Evolutionary conservation across 164 flowering plant species (phyloP), one percentile per base, ranked within the genome.

Genomic region (Hamamelis virginiana): DNA sequence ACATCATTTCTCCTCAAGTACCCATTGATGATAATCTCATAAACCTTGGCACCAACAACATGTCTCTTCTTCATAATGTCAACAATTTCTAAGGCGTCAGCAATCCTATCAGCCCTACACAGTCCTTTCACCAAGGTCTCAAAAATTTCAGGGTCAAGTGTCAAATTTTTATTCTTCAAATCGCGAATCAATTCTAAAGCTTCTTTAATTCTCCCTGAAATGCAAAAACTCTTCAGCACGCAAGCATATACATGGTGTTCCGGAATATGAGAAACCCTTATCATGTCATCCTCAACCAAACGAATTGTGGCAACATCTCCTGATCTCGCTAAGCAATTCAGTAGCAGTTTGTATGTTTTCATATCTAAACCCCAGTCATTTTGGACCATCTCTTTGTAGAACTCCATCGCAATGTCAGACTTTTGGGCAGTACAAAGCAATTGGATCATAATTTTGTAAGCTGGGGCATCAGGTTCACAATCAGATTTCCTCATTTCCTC

Each of bases 21-120:
- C 44, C 85, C 89, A 72, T 64, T 74, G 59, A 94, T 77, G 50
- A 91, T 58, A 55, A 77, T 71, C 50, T 80, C 92, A 81, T 87
- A 87, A 64, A 84, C 67, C 66, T 79, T 80, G 50, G 66, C 86
- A 72, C 76, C 77, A 64, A 80, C 78, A 14, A 57, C 33, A 48
- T 65, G 23, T 66, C 57, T 82, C 68, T 76, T 85, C 79, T 87
- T 83, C 88, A 86, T 77, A n/a, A 89, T 84, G 27, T 85, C 86
- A 69, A 90, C 69, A 64, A 94, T 79, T 71, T 94, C 96, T 66
- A 85, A 43, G 22, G 97, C 98, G 77, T 91, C 94, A 8, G 67
- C 65, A 74, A 86, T 79, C 75, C 86, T 80, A 64, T 77, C 83
- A 64, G 86, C 88, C 67, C 72, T 78, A 63, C 91, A 94, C 26